Evolutionary conservation across 2,329 filamentous ascomycete genomes (phyloP), one percentile per base, ranked within the genome.

Genomic region (Pyrenochaeta sp.): DNA sequence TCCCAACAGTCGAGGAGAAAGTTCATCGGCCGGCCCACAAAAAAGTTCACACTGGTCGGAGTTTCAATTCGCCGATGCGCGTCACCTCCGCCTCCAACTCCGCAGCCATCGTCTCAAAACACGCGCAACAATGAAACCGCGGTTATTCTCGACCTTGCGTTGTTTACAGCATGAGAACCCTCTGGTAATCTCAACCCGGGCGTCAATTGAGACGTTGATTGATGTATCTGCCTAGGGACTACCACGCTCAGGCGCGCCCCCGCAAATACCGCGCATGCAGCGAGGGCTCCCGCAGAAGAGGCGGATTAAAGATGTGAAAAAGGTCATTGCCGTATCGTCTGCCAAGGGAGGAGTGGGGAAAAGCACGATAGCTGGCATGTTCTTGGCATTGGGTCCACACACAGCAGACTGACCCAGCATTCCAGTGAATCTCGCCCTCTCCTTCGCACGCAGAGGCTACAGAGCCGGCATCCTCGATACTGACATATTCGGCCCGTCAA

Each of bases 271-370:
- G 21, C 85, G 88, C 26, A 85, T 89, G 77, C 88, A 90, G 73
- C 84, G 89, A 39, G 89, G 90, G 17, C 80, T 96, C 8, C 93
- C 94, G 0, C 83, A 90, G 59, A 86, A 88, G 62, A 83, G 90
- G 54, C 85, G 83, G 58, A 96, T 99, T 58, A 81, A 82, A 18
- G 85, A 92, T 68, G 93, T 99, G 17, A 82, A 85, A 55, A 96
- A 96, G 68, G 85, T 96, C n/a, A 84, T 99, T 46, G 91, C 92
- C n/a, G 90, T 99, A 10, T 96, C 91, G 3, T 97, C 92, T 1
- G 94, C 94, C 10, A 99, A 99, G 68, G 94, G 94, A 2, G 94
- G 94, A n/a, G 94, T 99, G 0, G 94, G 94, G 1, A 99, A 99
- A 69, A 96, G 90, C 58, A 99, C 94, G 6, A 85, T 97, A 30